Conservation (phyloP, 2,329 filamentous ascomycete species). For the Macrophomina phaseolina region DNA sequence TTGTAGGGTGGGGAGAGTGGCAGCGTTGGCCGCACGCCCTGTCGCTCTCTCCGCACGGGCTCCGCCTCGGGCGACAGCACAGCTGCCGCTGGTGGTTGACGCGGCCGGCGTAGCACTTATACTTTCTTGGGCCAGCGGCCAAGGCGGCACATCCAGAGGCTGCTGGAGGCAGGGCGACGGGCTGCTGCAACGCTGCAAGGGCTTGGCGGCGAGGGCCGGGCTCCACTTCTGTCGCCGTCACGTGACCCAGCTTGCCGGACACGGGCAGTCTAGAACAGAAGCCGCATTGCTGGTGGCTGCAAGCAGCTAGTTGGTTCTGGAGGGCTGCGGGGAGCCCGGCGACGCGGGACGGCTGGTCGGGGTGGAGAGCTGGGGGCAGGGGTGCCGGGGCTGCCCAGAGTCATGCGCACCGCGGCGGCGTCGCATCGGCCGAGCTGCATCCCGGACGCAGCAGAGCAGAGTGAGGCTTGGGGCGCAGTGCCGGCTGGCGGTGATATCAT, state of each 20-base stretch:
- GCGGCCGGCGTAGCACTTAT: background rate
- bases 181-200: background rate
- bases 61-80: constrained; percentile 1
- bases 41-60: constrained; percentile 13
- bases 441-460: background rate
- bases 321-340: background rate
- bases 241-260: background rate
- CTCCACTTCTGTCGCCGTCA: background rate
- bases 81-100: background rate
- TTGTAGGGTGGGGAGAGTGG: constrained; percentile 14
- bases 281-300: background rate
- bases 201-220: background rate
- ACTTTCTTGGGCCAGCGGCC: background rate
- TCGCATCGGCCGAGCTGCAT: background rate
- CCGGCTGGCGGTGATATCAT: background rate
- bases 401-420: background rate
- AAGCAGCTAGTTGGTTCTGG: background rate
- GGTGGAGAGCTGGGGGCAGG: background rate
- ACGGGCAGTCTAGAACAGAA: background rate
- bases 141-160: background rate
- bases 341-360: background rate
- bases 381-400: background rate
- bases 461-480: background rate
- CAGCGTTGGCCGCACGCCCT: background rate
- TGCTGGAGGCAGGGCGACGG: background rate